Evolutionary conservation across 1,284 basidiomycete species (phyloP), one percentile per base, ranked within the genome.

Genomic region (Hypsizygus ulmarius): DNA sequence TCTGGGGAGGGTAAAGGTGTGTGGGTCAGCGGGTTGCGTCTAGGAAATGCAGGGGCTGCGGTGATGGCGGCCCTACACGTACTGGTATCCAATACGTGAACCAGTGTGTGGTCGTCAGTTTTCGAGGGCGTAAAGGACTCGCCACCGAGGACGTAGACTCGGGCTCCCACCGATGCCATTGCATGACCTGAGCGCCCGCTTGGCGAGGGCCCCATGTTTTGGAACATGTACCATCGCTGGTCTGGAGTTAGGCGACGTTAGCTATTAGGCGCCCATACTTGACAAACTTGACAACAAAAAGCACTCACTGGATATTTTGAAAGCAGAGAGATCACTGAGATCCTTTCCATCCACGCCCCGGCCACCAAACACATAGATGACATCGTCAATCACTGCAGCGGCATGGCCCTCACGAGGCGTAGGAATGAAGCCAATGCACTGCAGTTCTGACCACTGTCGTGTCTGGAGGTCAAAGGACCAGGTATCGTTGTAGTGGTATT

Each of bases 401-500:
- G 97, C 91, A 62, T 99, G 97, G 0, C 97, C 97, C 67, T 99
- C 97, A 41, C 97, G 77, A 1, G 97, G 93, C 6, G 92, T 89
- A 12, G 97, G 97, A 51, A 98, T 97, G 68, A 92, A 99, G 1
- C 97, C 97, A 49, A 98, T 98, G 69, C 97, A 99, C 34, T 89
- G 86, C 47, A 99, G 74, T 66, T 99, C 97, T 10, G 87, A 79
- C 97, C 97, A 99, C 40, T 71, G 79, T 49, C 81, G 79, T 0
- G 92, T 89, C 27, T 77, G 77, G 39, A 94, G 76, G 66, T 97
- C 94, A 67, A 93, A 98, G 19, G 87, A 80, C 97, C 97, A 99
- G 4, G 96, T 99, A 64, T 99, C 97, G 68, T 99, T 99, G 73
- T 99, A 99, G 68, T 99, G 97, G 69, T 93, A 99, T 64, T 91